These are phyloP conservation scores for Podila epigama DNA, from an alignment of 192 early-diverging fungal genomes.

Conservation along the genomic window DNA sequence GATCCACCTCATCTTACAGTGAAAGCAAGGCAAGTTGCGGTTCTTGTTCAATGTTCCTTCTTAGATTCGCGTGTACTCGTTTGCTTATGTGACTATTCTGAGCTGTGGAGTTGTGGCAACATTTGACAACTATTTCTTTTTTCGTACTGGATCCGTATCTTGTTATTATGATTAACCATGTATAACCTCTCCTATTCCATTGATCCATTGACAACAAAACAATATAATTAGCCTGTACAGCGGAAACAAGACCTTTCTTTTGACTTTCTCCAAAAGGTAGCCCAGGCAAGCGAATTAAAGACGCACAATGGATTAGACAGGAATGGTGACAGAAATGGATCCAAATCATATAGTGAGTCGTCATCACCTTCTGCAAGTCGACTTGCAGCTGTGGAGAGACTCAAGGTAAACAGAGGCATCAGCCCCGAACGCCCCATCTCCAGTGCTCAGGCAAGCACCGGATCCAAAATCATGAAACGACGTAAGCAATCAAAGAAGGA, in stretches of 20 bases:
- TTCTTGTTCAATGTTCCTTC: background rate
- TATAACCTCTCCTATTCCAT: background rate
- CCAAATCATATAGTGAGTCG: background rate
- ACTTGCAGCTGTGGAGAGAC: constrained; percentile 26
- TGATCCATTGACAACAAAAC: too few species aligned
- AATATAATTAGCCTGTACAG: constrained; percentile 4
- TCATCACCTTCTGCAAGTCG: constrained; percentile 3
- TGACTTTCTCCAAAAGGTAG: constrained; percentile 33
- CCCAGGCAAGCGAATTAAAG: constrained; percentile 4
- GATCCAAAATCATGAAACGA: constrained; percentile 27
- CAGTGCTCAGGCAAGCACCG: constrained; percentile 15
- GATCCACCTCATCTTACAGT: constrained; percentile 2
- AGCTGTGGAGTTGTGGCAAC: background rate
- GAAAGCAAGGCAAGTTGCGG: constrained; percentile 18
- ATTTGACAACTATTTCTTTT: background rate
- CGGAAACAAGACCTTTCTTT: constrained; percentile 31
- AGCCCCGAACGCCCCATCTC: constrained; percentile 38
- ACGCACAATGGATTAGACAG: constrained; percentile 2
- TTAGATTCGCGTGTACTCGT: background rate
- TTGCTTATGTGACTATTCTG: background rate
- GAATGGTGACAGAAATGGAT: constrained; percentile 10
- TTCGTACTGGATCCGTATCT: too few species aligned
- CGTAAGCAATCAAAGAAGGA: too few species aligned
- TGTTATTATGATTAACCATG: background rate
- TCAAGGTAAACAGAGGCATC: constrained; percentile 36